Evolutionary conservation across 257 asterid species (phyloP), one percentile per base, ranked within the genome.

Genomic region (Ligustrum vulgare): DNA sequence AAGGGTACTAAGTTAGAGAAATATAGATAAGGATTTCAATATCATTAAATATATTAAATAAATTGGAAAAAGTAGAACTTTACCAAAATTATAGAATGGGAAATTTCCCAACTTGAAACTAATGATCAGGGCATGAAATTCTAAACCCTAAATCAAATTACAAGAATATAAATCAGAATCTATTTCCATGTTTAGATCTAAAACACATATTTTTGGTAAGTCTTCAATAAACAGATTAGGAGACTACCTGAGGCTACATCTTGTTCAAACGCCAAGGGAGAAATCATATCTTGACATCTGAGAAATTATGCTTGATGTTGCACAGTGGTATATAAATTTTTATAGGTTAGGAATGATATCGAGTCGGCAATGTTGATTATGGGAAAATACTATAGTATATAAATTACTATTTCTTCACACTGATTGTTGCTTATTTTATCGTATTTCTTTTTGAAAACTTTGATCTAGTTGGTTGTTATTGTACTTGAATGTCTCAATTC

Each of bases 301-400:
- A 51, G 49, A 41, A 56, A 60, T 56, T 69, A 31, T 5, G 36
- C 34, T 34, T 56, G 65, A 78, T 74, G 62, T 43, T 7, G 56
- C 74, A 49, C 70, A 10, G 31, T 51, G 8, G 56, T 36, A 70
- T 72, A 43, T 51, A 51, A 51, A 25, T 51, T 18, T 51, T 18
- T 16, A 51, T 5, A 51, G 62, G 18, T 16, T 16, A 16, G 22
- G 62, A 51, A 51, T 51, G 22, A 16, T 51, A 6, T 18, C 25
- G 62, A 18, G 25, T 51, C 22, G 10, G 62, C 62, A 51, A 7
- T 18, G 8, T 51, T 51, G 22, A 10, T 41, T 41, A 47, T 72
- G 56, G 20, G 33, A 33, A 75, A 75, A 16, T 69, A 70, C 22
- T n/a, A 4, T 39, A 49, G 15, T 10, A 72, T 25, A 2, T 71